Conservation (phyloP, 2,329 filamentous ascomycete species). For the Talaromyces sp. region DNA sequence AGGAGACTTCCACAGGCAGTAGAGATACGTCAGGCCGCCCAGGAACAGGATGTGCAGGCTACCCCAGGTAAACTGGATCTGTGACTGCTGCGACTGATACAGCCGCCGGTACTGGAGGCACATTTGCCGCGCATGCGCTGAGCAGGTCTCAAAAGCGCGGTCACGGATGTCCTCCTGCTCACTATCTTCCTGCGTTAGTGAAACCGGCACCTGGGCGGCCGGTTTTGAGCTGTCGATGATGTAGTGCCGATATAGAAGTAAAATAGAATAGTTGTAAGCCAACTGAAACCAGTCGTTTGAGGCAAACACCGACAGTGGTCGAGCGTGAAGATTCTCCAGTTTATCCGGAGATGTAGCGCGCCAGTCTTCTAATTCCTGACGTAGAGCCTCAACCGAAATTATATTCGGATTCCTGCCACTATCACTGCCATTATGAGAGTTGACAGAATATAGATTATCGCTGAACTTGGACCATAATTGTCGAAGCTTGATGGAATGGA, state of each 20-base stretch:
- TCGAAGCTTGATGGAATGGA: slow-evolving; percentile 22
- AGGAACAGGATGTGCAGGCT: slow-evolving; percentile 22
- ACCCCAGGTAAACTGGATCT: slow-evolving; percentile 25
- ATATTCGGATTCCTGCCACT: not conserved
- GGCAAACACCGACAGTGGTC: slow-evolving; percentile 25
- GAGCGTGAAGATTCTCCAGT: slow-evolving; percentile 16
- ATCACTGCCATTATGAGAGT: slow-evolving; percentile 13
- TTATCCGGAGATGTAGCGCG: slow-evolving; percentile 15
- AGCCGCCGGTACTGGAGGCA: slow-evolving; percentile 32
- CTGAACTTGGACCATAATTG: slow-evolving; percentile 21
- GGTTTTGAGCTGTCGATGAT: slow-evolving; percentile 10
- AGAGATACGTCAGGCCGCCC: slow-evolving; percentile 22
- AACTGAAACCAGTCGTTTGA: slow-evolving; percentile 37
- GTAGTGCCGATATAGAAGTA: slow-evolving; percentile 31
- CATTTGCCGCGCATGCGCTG: slow-evolving; percentile 19
- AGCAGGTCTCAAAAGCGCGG: slow-evolving; percentile 8
- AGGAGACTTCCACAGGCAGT: slow-evolving; percentile 29
- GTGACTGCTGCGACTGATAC: slow-evolving; percentile 22
- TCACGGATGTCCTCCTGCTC: slow-evolving; percentile 6
- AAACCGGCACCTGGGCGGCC: not conserved
- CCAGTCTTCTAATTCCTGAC: slow-evolving; percentile 23
- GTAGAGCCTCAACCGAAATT: slow-evolving; percentile 14
- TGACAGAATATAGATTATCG: slow-evolving; percentile 17
- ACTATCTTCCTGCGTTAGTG: not conserved
- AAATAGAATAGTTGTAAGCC: slow-evolving; percentile 36